Evolutionary conservation across 371 early-diverging fungal species (phyloP), one percentile per base, ranked within the genome.

Genomic region (Rhizopus arrhizus): DNA sequence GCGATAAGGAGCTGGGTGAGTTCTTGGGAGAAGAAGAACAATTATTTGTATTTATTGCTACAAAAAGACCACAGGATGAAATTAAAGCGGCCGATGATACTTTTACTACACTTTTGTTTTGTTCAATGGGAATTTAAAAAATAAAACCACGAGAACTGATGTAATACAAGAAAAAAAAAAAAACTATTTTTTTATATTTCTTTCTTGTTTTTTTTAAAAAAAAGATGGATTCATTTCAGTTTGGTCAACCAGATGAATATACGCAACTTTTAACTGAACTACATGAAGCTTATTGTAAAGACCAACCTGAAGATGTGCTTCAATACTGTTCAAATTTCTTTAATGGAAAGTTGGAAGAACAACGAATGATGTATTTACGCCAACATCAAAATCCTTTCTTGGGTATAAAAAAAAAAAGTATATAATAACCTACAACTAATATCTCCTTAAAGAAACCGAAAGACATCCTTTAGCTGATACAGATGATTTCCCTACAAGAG

Each of bases 241-340:
- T 69, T 59, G 58, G 61, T 32, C 50, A 61, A 28, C 50, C 58
- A 38, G 70, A 69, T 45, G 70, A 69, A 58, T 69, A 69, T 16
- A 65, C 70, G 31, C 63, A 72, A 56, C 56, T 72, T 9, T 61
- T 72, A 41, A 65, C 64, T 1, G 72, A 72, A 43, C 52, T 72
- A 36, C 68, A 68, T 53, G 56, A 54, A 42, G 61, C 57, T 2
- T 67, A 64, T 36, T 57, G 61, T 41, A 57, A 61, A 54, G 67
- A 69, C 49, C 70, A 74, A 43, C 74, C 95, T 29, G 73, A 84
- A 49, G 93, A 95, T 73, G 85, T 91, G 54, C 81, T 89, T 67
- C 91, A 92, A 80, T 94, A 91, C 74, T 94, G 94, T 76, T 87
- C 92, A 45, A 83, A 88, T 60, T 91, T 89, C 73, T 95, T 95